phyloP scores from a whole-genome alignment of 106 monocot genomes.

The Cymbidium sinense region DNA sequence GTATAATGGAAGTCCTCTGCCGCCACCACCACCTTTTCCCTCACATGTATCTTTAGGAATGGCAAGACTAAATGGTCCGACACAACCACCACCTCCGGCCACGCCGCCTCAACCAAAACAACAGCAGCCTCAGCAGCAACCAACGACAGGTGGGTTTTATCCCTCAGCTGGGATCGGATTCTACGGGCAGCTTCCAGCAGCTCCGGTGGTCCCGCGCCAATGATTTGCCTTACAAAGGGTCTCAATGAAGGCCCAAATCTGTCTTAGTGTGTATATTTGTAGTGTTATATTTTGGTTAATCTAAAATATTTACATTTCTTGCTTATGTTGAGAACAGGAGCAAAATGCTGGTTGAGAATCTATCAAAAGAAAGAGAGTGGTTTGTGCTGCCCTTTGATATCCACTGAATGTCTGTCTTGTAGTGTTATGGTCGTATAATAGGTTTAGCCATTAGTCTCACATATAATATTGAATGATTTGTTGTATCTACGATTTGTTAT shows the following conservation, averaged over 20 bases:
- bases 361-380: too few relatives aligned
- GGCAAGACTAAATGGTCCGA: slow-evolving; percentile 29
- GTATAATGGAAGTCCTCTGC: slow-evolving; percentile 25
- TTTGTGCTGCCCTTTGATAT: too few relatives aligned
- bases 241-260: slow-evolving; percentile 1
- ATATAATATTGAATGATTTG: too few relatives aligned
- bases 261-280: slow-evolving; percentile 22
- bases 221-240: slow-evolving; percentile 5
- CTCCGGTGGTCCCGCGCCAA: slow-evolving; percentile 46
- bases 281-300: neutral
- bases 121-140: slow-evolving; percentile 34
- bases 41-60: slow-evolving; percentile 28
- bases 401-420: too few relatives aligned
- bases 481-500: too few relatives aligned
- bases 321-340: neutral
- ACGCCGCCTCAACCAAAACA: slow-evolving; percentile 14
- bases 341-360: neutral
- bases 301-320: neutral
- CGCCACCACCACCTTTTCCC: slow-evolving; percentile 50
- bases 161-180: slow-evolving; percentile 55
- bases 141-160: slow-evolving; percentile 43
- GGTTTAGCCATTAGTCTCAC: too few relatives aligned
- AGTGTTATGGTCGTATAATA: too few relatives aligned
- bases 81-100: slow-evolving; percentile 22
- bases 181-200: slow-evolving; percentile 42